Evolutionary conservation across 106 monocot genomes (phyloP).

Genomic region (Dendrobium chrysotoxum): DNA sequence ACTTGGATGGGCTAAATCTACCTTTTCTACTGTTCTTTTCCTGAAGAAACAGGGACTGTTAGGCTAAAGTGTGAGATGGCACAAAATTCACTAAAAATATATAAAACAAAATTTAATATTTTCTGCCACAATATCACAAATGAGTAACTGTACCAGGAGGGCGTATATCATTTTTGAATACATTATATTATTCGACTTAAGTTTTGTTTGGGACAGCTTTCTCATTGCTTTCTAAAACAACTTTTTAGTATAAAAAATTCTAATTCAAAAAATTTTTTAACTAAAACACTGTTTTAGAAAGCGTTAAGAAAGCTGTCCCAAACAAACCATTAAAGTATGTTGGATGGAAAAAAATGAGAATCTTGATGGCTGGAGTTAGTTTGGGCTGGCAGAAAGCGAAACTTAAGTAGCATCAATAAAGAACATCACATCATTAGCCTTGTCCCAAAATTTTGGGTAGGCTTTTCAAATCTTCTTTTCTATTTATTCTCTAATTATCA

Average conservation of each 20-base stretch:
- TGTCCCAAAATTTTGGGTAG: background rate
- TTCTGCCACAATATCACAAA: background rate
- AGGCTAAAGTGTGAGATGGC: background rate
- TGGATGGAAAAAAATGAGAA: background rate
- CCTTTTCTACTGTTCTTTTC: constrained; percentile 73
- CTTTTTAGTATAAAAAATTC: too few relatives aligned
- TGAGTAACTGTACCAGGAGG: too few relatives aligned
- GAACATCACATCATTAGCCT: background rate
- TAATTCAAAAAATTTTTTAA: too few relatives aligned
- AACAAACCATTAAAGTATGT: too few relatives aligned
- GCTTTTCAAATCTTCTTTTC: too few relatives aligned
- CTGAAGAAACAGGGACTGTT: background rate
- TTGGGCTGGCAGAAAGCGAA: background rate
- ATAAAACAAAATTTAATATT: background rate
- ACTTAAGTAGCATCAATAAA: background rate
- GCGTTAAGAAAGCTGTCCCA: too few relatives aligned
- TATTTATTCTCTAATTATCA: too few relatives aligned
- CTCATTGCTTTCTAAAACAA: too few relatives aligned
- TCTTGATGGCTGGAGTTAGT: background rate
- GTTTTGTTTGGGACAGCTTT: too few relatives aligned
- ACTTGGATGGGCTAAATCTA: constrained; percentile 65
- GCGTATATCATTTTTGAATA: background rate
- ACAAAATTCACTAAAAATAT: constrained; percentile 3
- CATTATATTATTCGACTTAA: background rate
- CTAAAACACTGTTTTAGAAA: too few relatives aligned